These are phyloP conservation scores for Chlorociboria aeruginascens DNA, from an alignment of 495 filamentous ascomycete genomes.

Conservation along the genomic window DNA sequence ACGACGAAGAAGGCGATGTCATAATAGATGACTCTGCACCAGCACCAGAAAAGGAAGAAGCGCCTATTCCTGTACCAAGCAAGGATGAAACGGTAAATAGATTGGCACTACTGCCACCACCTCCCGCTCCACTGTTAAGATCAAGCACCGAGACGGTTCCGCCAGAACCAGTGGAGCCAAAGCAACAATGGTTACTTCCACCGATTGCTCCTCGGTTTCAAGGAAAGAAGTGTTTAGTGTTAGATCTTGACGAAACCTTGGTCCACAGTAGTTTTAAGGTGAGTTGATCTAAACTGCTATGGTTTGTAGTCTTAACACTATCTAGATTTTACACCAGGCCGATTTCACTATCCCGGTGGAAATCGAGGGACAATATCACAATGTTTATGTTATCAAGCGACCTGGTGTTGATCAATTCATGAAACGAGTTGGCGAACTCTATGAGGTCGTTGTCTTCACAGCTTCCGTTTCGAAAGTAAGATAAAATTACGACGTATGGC, in stretches of 20 bases:
- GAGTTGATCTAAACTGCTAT: constrained; percentile 9
- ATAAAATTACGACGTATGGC: neutral
- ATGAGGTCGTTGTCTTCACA: constrained; percentile 98
- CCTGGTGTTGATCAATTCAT: constrained; percentile 97
- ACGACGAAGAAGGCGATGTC: constrained; percentile 48
- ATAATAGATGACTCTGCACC: constrained; percentile 33
- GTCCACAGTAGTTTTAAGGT: constrained; percentile 99
- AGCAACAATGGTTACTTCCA: constrained; percentile 66
- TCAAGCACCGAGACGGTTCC: constrained; percentile 19
- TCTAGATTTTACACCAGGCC: constrained; percentile 88
- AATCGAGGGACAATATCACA: constrained; percentile 97
- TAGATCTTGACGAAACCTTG: constrained; percentile 96
- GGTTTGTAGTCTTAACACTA: constrained; percentile 19
- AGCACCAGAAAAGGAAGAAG: constrained; percentile 16
- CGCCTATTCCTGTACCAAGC: constrained; percentile 21
- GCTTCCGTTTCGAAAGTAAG: constrained; percentile 95
- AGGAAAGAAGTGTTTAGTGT: constrained; percentile 84
- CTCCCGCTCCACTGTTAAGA: constrained; percentile 25
- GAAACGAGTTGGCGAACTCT: constrained; percentile 95
- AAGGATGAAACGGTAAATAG: constrained; percentile 31
- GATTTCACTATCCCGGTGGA: constrained; percentile 99
- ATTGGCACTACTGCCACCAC: constrained; percentile 48
- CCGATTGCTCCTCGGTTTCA: constrained; percentile 64
- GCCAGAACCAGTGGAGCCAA: constrained; percentile 28
- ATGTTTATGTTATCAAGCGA: constrained; percentile 98